Base-by-base conservation (phyloP, 2,329 filamentous ascomycete genomes). In the Ceratocystis papillata region DNA sequence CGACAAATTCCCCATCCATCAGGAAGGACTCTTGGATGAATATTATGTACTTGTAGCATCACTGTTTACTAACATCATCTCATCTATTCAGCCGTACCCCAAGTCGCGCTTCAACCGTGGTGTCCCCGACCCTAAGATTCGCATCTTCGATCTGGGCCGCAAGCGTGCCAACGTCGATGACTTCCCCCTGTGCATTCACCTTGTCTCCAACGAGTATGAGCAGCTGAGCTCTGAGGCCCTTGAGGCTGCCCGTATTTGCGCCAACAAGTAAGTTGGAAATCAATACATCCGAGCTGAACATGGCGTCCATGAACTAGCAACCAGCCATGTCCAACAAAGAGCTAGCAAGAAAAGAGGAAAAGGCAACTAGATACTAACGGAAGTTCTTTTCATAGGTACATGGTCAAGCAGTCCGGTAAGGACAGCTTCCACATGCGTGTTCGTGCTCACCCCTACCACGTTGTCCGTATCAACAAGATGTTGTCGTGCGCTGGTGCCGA, bases 401-500 rank as follows among this genome's bases (percentile, higher is more conserved):
- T 88, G 71, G 84, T 87, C 79, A 88, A 88, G 83, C 78, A 80
- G 74, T 79, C 80, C 73, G 86, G 86, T 78, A 88, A 88, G 83
- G 86, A 88, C 76, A 79, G 80, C 76, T 88, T 88, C 84, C 86
- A 88, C 78, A 80, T 88, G 73, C 85, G 86, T 74, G 83, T 88
- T 77, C 86, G 94, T 78, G 92, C 91, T 77, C 94, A 99, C 86
- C 94, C 94, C 73, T 99, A 90, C 90, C 94, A 99, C 86, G 94
- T 99, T 82, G 89, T 99, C 85, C 94, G 94, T 82, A 99, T 99
- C 92, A 99, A 99, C 91, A 99, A 99, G 89, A 99, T 99, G 94
- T 93, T 99, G 90, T 97, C 94, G 78, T 99, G 94, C 81, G 94
- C 94, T 77, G 94, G 94, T 86, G 94, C 94, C 87, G 94, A 99